Evolutionary conservation across 352 stramenopile species (phyloP), one percentile per base, ranked within the genome.

Genomic region (Globisporangium radiosum): DNA sequence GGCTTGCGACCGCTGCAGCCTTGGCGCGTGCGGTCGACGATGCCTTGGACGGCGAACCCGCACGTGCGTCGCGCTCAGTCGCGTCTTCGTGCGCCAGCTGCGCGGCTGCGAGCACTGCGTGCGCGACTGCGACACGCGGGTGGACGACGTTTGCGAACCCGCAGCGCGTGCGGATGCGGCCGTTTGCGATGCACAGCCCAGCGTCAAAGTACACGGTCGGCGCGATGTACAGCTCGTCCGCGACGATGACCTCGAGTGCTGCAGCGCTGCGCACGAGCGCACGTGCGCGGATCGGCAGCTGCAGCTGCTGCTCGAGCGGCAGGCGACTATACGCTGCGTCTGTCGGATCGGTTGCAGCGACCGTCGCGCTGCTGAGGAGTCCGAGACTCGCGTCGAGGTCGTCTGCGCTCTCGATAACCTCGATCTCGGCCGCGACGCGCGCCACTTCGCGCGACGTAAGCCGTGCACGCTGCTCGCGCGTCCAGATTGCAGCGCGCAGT

Each of bases 81-180:
- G 36, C 40, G 43, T 59, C 43, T 42, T 47, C 54, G 55, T 75
- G 62, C 4, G 5, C 39, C n/a, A 15, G 5, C 7, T 38, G 39
- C 8, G 10, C 25, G 33, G 47, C 25, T 52, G 17, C 47, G 1
- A 9, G 15, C 39, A 58, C 10, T 6, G 77, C 67, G 17, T 86
- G 45, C 14, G 17, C 45, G 45, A 49, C 45, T 36, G 45, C 78
- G 4, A 86, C 59, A 25, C 74, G 71, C 7, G 76, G 64, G 49
- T 75, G 72, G 61, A 88, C 73, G n/a, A 80, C 68, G 45, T 69
- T 83, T 39, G 60, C 59, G 54, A 88, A 88, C 4, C 78, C 69
- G 0, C 68, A 64, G 13, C 78, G 75, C 33, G 76, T 77, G 52
- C 72, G 76, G 54, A 88, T 69, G 49, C 71, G 71, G 13, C 70